phyloP scores from a whole-genome alignment of 306 rosid genomes.

The Lupinus albus region DNA sequence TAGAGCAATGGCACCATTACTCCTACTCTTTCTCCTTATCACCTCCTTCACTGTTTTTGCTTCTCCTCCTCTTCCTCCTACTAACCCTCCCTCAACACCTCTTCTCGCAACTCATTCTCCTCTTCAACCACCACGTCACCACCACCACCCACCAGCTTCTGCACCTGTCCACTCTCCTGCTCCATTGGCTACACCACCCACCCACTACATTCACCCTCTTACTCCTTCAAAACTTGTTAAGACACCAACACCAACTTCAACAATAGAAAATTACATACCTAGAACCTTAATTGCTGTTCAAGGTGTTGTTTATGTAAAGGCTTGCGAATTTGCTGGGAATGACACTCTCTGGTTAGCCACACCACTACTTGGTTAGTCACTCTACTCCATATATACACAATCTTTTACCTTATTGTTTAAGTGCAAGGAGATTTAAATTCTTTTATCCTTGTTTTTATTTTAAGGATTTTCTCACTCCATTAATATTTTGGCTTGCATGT shows the following conservation, averaged over 20 bases:
- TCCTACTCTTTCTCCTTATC: too few relatives aligned
- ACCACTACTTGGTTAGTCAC: constrained; percentile 53
- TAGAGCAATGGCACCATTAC: too few relatives aligned
- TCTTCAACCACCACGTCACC: too few relatives aligned
- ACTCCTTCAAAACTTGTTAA: constrained; percentile 12
- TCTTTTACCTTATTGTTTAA: too few relatives aligned
- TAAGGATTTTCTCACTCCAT: neutral
- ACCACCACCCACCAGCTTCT: neutral
- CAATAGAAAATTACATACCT: constrained; percentile 28
- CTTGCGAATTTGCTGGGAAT: constrained; percentile 68
- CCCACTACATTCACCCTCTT: constrained; percentile 6
- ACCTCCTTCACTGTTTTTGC: too few relatives aligned
- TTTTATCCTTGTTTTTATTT: neutral
- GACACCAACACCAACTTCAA: constrained; percentile 12
- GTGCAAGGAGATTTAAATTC: too few relatives aligned
- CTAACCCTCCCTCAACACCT: too few relatives aligned
- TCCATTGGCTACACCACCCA: constrained; percentile 27
- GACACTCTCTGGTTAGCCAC: constrained; percentile 69
- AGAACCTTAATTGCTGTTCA: constrained; percentile 72
- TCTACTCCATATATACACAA: too few relatives aligned
- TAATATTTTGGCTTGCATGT: neutral
- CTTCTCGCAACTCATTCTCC: too few relatives aligned
- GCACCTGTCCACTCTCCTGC: constrained; percentile 1
- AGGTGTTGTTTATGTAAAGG: constrained; percentile 82
- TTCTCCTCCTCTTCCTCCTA: too few relatives aligned